phyloP scores from a whole-genome alignment of 2,329 filamentous ascomycete species.

The Sclerotinia minor region DNA sequence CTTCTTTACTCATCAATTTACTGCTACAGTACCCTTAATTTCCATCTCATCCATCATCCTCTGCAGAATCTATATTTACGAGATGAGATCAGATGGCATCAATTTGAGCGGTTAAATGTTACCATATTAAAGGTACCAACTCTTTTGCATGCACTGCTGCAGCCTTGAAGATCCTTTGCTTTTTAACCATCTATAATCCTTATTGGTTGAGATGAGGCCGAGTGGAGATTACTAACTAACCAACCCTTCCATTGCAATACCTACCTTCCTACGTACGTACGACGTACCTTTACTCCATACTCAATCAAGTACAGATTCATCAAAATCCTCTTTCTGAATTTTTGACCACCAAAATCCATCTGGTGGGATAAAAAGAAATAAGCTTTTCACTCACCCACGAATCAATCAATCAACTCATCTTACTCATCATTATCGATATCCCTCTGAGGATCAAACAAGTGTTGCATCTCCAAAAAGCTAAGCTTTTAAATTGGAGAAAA shows the following conservation, averaged over 20 bases:
- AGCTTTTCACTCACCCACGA: background rate
- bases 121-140: background rate
- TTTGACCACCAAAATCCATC: background rate
- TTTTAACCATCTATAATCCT: background rate
- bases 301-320: background rate
- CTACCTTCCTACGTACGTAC: no score
- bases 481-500: background rate
- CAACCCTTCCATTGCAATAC: background rate
- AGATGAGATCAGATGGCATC: constrained; percentile 2
- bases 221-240: background rate
- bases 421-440: background rate
- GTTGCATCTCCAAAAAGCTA: background rate
- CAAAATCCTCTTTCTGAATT: background rate
- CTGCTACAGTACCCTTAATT: no score
- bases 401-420: background rate
- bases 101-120: background rate
- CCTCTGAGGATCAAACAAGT: background rate
- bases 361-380: background rate
- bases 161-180: background rate
- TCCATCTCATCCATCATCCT: background rate
- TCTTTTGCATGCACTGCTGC: constrained; percentile 2
- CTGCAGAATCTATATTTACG: constrained; percentile 2
- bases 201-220: background rate
- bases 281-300: background rate
- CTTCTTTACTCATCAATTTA: background rate